A percentile compares a stretch with the other conserved stretches of the same genome.
These are phyloP conservation scores for grape (Vitis vinifera) DNA, from an alignment of 164 flowering plant genomes.

Conservation along the genomic window ASM3070453v1 NC_081807.1:1700001-1700500, in stretches of 20 bases:
- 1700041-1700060: background rate
- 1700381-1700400: slow-evolving; percentile 5
- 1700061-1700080: background rate
- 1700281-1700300: background rate
- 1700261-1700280: slow-evolving; percentile 6
- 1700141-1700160: slow-evolving; percentile 3
- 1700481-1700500: background rate
- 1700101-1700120: background rate
- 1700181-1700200: slow-evolving; percentile 3
- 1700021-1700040: background rate
- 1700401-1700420: slow-evolving; percentile 13
- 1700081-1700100: background rate
- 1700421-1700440: background rate
- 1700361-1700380: slow-evolving; percentile 1
- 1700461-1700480: background rate
- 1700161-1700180: background rate
- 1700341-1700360: background rate
- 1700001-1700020: slow-evolving; percentile 6
- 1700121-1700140: background rate
- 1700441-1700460: background rate
- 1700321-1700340: slow-evolving; percentile 10
- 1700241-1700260: slow-evolving; percentile 24
- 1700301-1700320: background rate
- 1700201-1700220: slow-evolving; percentile 17
- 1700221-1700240: slow-evolving; percentile 19